Conservation (phyloP, 2,329 filamentous ascomycete genomes). For the Cryphonectria parasitica region DNA sequence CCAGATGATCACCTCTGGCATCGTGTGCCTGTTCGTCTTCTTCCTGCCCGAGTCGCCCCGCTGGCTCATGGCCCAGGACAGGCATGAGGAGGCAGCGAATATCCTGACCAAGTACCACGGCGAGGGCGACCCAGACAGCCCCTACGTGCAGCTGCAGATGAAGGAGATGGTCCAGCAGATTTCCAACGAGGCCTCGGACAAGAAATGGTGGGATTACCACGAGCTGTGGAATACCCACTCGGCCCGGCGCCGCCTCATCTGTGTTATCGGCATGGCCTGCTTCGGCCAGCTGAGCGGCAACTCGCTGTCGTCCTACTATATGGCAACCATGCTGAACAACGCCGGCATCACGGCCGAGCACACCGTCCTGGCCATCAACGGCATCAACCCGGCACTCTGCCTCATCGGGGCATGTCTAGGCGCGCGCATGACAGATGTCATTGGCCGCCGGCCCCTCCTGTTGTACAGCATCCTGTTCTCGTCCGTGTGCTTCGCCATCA, state of each 20-base stretch:
- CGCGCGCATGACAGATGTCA: conserved; percentile 57
- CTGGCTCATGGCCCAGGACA: conserved; percentile 49
- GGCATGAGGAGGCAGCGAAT: conserved; percentile 44
- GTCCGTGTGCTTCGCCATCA: conserved; percentile 52
- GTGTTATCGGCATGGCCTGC: conserved; percentile 54
- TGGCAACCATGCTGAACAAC: conserved; percentile 54
- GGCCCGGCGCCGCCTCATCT: conserved; percentile 53
- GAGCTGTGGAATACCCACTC: conserved; percentile 55
- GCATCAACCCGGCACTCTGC: conserved; percentile 57
- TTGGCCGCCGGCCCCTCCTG: conserved; percentile 61
- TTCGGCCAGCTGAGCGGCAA: conserved; percentile 60
- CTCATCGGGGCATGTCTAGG: conserved; percentile 56
- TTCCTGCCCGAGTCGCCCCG: conserved; percentile 53
- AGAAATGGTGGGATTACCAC: conserved; percentile 60
- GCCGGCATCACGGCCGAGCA: conserved; percentile 55
- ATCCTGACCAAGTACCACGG: conserved; percentile 56
- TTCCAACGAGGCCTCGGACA: conserved; percentile 54
- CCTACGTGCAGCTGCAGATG: conserved; percentile 56
- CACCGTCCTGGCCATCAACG: conserved; percentile 54
- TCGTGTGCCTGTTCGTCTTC: conserved; percentile 48
- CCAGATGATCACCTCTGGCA: conserved; percentile 54
- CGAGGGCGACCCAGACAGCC: conserved; percentile 52
- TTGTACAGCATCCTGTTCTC: conserved; percentile 51
- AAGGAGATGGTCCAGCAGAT: conserved; percentile 53
- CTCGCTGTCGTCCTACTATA: conserved; percentile 56